These are phyloP conservation scores for Omphalea diandra DNA, from an alignment of 441 rosid genomes.

Conservation along the genomic window DNA sequence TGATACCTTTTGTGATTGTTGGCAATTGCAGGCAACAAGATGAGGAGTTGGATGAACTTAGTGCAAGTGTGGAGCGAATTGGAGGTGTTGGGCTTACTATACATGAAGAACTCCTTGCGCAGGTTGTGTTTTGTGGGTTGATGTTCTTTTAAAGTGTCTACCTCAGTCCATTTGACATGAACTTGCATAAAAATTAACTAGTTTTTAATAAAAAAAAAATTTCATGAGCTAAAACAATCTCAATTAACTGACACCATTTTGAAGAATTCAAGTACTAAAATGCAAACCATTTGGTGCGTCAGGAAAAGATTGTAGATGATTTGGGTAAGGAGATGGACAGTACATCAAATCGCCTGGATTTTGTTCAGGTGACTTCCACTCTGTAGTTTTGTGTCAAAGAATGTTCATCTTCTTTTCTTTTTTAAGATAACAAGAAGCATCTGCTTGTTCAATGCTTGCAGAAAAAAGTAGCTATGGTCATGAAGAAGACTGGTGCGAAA, in stretches of 20 bases:
- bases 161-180: neutral
- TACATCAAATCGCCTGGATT: slow-evolving; percentile 91
- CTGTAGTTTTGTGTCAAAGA: neutral
- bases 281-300: slow-evolving; percentile 28
- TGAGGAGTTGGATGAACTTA: slow-evolving; percentile 95
- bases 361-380: slow-evolving; percentile 75
- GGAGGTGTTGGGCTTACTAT: slow-evolving; percentile 98
- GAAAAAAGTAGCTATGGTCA: slow-evolving; percentile 97
- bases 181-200: neutral
- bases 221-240: neutral
- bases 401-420: neutral
- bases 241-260: neutral
- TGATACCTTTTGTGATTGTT: slow-evolving; percentile 5
- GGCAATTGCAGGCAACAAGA: slow-evolving; percentile 77
- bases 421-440: neutral
- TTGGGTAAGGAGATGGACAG: slow-evolving; percentile 89
- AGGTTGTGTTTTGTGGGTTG: slow-evolving; percentile 42
- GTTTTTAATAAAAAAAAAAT: no score
- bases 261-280: slow-evolving; percentile 1
- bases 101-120: slow-evolving; percentile 90
- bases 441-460: slow-evolving; percentile 33
- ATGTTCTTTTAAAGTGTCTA: slow-evolving; percentile 12
- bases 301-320: slow-evolving; percentile 87
- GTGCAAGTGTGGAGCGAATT: slow-evolving; percentile 88
- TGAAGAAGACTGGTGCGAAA: slow-evolving; percentile 96